Percentiles rank a stretch among this genome's conserved stretches.
Conservation (phyloP, 2,329 filamentous ascomycete species). For the Calonectria pseudoturangicola region DNA sequence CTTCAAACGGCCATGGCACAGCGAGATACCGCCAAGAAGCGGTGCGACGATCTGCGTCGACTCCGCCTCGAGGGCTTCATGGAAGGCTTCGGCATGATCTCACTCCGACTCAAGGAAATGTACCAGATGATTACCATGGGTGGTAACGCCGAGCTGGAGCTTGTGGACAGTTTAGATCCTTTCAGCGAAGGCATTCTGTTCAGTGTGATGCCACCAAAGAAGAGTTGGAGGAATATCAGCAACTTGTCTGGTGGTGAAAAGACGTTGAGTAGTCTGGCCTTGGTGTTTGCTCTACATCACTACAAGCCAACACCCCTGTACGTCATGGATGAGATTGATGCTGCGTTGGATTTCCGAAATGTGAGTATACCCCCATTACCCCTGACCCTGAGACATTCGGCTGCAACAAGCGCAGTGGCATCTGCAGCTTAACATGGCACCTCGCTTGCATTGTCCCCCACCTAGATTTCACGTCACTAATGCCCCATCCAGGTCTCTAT, state of each 20-base stretch:
- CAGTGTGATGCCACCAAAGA: constrained; percentile 99
- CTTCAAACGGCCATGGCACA: constrained; percentile 84
- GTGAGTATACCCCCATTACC: constrained; percentile 74
- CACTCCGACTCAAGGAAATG: constrained; percentile 97
- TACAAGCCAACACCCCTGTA: constrained; percentile 98
- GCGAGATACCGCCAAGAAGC: constrained; percentile 92
- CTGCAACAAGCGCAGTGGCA: constrained; percentile 40
- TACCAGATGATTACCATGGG: constrained; percentile 99
- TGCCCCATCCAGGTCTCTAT: constrained; percentile 84
- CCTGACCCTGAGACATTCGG: constrained; percentile 50
- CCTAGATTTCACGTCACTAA: constrained; percentile 43
- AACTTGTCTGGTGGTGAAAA: constrained; percentile 98
- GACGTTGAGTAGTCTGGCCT: constrained; percentile 91
- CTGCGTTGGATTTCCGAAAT: constrained; percentile 97
- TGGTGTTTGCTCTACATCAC: constrained; percentile 98
- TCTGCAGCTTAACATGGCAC: constrained; percentile 44
- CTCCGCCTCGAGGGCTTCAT: constrained; percentile 97
- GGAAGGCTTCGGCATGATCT: constrained; percentile 97
- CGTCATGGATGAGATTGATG: constrained; percentile 99
- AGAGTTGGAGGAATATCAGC: constrained; percentile 99
- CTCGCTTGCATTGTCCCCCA: constrained; percentile 38
- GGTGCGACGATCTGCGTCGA: constrained; percentile 92
- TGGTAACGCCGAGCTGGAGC: constrained; percentile 96
- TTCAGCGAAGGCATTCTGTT: constrained; percentile 98
- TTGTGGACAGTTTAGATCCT: constrained; percentile 96